These are phyloP conservation scores for Neurospora tetraspora DNA, from an alignment of 495 filamentous ascomycete genomes.

Conservation along the genomic window DNA sequence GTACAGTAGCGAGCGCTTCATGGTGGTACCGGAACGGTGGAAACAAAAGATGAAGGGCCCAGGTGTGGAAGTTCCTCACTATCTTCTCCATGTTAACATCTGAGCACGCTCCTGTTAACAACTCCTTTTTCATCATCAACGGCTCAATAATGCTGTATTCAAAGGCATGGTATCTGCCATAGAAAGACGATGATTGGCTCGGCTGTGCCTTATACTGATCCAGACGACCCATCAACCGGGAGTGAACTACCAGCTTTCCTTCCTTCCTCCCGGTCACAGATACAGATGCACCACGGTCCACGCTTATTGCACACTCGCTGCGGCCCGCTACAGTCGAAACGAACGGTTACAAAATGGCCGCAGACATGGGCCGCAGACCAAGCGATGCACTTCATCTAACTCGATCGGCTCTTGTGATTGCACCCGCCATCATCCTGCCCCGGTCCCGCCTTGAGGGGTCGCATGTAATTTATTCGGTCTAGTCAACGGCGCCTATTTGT, in stretches of 20 bases:
- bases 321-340: not conserved
- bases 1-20: not conserved
- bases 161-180: not conserved
- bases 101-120: not conserved
- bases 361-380: not conserved
- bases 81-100: not conserved
- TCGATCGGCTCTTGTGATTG: not conserved
- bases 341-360: not conserved
- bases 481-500: not conserved
- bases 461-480: not conserved
- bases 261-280: not conserved
- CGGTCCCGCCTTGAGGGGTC: not conserved
- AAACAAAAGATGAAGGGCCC: not conserved
- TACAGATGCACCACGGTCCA: not conserved
- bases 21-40: not conserved
- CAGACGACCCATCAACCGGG: not conserved
- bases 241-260: not conserved
- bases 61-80: not conserved
- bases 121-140: not conserved
- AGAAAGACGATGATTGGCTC: not conserved
- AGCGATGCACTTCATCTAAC: not conserved
- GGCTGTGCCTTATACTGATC: not conserved
- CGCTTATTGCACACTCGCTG: not conserved
- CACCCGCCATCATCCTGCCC: not conserved
- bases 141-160: not conserved